These are phyloP conservation scores for Diddensiella santjacobensis DNA, from an alignment of 805 yeast species.

Conservation along the genomic window DNA sequence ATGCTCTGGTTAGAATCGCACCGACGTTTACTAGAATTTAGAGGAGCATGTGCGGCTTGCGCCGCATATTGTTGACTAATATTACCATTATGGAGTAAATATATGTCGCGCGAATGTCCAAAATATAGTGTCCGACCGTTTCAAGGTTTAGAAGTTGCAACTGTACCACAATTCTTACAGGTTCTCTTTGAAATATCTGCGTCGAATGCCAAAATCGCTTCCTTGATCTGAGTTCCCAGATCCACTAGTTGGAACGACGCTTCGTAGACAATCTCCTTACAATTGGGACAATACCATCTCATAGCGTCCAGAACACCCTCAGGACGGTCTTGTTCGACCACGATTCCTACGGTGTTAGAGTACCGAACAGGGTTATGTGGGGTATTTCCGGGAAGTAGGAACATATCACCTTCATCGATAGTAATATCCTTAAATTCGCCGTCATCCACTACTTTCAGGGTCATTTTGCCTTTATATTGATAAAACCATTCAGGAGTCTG, in stretches of 20 bases:
- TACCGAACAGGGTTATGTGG: slow-evolving; percentile 91
- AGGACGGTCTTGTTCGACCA: slow-evolving; percentile 90
- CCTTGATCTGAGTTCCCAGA: slow-evolving; percentile 84
- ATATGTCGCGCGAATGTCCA: too few relatives aligned
- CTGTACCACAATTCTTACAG: slow-evolving; percentile 68
- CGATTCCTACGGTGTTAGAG: slow-evolving; percentile 82
- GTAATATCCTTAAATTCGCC: slow-evolving; percentile 71
- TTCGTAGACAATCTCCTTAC: slow-evolving; percentile 64
- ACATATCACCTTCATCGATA: slow-evolving; percentile 85
- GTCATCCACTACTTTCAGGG: slow-evolving; percentile 74
- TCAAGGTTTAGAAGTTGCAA: slow-evolving; percentile 24
- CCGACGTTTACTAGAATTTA: too few relatives aligned
- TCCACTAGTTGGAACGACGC: slow-evolving; percentile 70
- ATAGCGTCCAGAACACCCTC: slow-evolving; percentile 62
- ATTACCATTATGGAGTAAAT: background rate
- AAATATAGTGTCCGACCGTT: background rate
- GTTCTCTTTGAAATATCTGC: slow-evolving; percentile 59
- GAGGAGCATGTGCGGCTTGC: too few relatives aligned
- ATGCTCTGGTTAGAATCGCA: slow-evolving; percentile 4
- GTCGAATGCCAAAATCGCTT: slow-evolving; percentile 71
- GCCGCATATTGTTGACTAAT: background rate
- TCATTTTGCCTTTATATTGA: slow-evolving; percentile 83
- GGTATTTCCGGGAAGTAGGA: slow-evolving; percentile 70
- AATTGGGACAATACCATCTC: slow-evolving; percentile 82
- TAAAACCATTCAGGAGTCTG: slow-evolving; percentile 94